Base-by-base conservation (phyloP, 176 grass and related monocot genomes). In the Bothriochloa decipiens region DNA sequence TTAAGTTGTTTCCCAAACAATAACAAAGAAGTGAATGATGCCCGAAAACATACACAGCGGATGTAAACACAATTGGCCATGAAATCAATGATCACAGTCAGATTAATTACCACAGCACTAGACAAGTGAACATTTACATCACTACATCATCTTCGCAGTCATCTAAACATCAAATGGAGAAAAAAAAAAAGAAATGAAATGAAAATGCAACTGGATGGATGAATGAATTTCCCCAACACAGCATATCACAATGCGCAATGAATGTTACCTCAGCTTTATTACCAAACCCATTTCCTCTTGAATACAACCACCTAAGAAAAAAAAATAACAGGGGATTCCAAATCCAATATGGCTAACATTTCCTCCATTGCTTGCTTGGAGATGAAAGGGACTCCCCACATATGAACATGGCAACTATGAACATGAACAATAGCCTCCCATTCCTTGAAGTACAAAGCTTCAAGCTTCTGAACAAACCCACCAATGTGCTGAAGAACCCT, bases 241-340 rank as follows among this genome's bases (percentile, higher is more conserved):
- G 8, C 42, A 81, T 32, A 25, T 6, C 25, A 14, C 15, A 3
- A 87, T 83, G 82, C 36, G 49, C 83, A 95, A 93, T 84, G 65
- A 93, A 84, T 75, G 68, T 87, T 88, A 89, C 76, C 84, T 91
- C 80, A 64, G 66, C 81, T 88, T 95, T 93, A 95, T 91, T 98
- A 73, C 81, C 85, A 87, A 82, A 26, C 80, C 87, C 65, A 82
- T 42, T 83, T 83, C 40, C 60, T 33, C 65, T 81, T 83, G 67
- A 87, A 91, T 84, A 89, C 89, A 93, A 11, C 73, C 83, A 84
- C 70, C 80, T 77, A 45, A 87, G 88, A 81, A 70, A 85, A 91
- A 91, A 87, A 63, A 63, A 13, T 66, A 88, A 83, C 61, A 15
- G 8, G 85, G 79, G 33, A 68, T 52, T 76, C 61, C 73, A 53